Conservation (phyloP, 192 early-diverging fungal genomes). For the Umbelopsis isabellina region DNA sequence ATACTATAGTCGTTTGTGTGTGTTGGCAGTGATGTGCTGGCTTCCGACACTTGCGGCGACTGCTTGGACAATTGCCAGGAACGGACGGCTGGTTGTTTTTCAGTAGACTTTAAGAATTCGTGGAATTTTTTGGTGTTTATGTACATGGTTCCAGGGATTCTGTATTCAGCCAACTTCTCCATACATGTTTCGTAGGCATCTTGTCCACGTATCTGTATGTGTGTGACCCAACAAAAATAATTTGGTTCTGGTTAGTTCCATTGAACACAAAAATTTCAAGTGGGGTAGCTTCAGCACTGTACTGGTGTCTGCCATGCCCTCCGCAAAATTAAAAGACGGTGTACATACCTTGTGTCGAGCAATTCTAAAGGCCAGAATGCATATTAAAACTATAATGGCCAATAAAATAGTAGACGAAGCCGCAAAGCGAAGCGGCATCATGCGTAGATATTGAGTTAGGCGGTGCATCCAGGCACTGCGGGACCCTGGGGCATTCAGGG, state of each 20-base stretch:
- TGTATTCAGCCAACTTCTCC: slow-evolving; percentile 23
- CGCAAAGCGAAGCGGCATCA: slow-evolving; percentile 21
- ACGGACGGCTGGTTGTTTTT: slow-evolving; percentile 5
- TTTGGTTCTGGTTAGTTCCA: slow-evolving; percentile 20
- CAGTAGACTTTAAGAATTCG: slow-evolving; percentile 16
- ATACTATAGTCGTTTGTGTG: slow-evolving; percentile 1
- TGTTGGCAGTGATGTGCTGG: background rate
- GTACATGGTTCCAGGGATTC: slow-evolving; percentile 24
- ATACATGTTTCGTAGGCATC: slow-evolving; percentile 22
- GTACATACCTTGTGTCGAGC: slow-evolving; percentile 21
- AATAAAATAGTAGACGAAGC: slow-evolving; percentile 18
- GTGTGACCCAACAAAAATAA: slow-evolving; percentile 12
- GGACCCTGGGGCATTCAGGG: slow-evolving; percentile 14
- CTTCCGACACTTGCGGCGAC: background rate
- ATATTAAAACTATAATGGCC: slow-evolving; percentile 20
- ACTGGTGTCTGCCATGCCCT: background rate
- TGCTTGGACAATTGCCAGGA: slow-evolving; percentile 9
- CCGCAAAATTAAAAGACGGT: background rate
- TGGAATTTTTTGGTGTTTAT: slow-evolving; percentile 27
- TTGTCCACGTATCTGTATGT: slow-evolving; percentile 19
- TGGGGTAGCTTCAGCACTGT: background rate
- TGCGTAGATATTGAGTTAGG: slow-evolving; percentile 10
- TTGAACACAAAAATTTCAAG: background rate
- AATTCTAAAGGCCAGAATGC: slow-evolving; percentile 21
- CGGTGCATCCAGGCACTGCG: slow-evolving; percentile 21